Evolutionary conservation across 2,329 filamentous ascomycete species (phyloP).

Genomic region (Xylaria arbuscula): DNA sequence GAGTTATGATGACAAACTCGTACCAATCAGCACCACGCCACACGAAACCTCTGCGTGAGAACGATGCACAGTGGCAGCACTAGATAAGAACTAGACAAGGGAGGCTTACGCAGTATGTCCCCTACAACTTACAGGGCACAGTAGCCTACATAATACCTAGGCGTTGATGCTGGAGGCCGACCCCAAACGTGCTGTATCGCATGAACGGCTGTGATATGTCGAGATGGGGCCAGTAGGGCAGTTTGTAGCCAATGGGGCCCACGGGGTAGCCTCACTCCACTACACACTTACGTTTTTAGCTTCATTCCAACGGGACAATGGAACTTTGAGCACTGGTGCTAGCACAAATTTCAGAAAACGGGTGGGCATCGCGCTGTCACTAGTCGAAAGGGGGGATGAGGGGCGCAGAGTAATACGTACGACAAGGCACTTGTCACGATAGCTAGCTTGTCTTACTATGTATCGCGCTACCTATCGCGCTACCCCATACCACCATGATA

Average conservation of each 20-base stretch:
- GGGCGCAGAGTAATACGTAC: conserved; percentile 14
- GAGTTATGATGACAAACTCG: conserved; percentile 28
- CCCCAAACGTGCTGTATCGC: conserved; percentile 3
- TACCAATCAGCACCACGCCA: neutral
- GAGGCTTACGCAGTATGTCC: no score
- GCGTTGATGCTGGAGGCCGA: conserved; percentile 1
- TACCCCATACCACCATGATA: neutral
- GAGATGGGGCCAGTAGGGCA: neutral
- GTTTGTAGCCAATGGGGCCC: conserved; percentile 15
- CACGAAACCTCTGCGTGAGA: no score
- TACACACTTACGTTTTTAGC: conserved; percentile 21
- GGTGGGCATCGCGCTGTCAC: neutral
- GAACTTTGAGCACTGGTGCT: conserved; percentile 26
- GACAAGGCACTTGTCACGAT: neutral
- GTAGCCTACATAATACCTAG: neutral
- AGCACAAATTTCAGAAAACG: conserved; percentile 1
- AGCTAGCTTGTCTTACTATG: conserved; percentile 6
- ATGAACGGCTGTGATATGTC: conserved; percentile 13
- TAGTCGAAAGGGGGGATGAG: conserved; percentile 13
- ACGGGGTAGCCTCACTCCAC: conserved; percentile 7
- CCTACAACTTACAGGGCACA: no score
- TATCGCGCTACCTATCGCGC: neutral
- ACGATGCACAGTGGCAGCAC: no score
- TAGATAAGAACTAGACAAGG: no score
- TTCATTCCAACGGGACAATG: conserved; percentile 33